Percentiles rank a stretch among this genome's conserved stretches.
These are phyloP conservation scores for Polytrichum formosum DNA, from an alignment of 225 moss, liverwort and hornwort species.

Conservation along the genomic window DNA sequence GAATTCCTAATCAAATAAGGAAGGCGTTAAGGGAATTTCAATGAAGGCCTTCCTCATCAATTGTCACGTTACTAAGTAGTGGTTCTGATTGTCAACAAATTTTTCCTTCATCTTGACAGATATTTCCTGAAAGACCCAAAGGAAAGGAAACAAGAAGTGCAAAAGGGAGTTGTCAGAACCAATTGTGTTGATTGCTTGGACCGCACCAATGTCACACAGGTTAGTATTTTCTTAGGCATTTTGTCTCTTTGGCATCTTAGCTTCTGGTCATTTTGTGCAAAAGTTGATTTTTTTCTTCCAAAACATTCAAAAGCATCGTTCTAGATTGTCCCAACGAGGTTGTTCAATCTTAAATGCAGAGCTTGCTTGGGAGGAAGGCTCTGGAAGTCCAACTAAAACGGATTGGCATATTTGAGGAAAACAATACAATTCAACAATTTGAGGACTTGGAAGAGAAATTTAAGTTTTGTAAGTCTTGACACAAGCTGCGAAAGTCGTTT, in stretches of 20 bases:
- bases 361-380: conserved; percentile 81
- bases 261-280: not conserved
- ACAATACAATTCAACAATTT: conserved; percentile 54
- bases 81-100: no score
- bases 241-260: no score
- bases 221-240: conserved; percentile 9
- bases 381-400: conserved; percentile 75
- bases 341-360: conserved; percentile 33
- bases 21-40: no score
- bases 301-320: not conserved
- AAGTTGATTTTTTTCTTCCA: conserved; percentile 4
- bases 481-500: not conserved
- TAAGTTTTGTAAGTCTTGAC: conserved; percentile 63
- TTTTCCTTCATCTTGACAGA: conserved; percentile 12
- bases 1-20: no score
- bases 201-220: conserved; percentile 98
- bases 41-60: no score
- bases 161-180: conserved; percentile 81
- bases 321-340: no score
- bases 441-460: conserved; percentile 71
- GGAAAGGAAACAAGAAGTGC: conserved; percentile 62
- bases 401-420: conserved; percentile 63
- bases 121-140: conserved; percentile 61
- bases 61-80: no score
- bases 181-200: conserved; percentile 99